Conservation (phyloP, 1,284 basidiomycete genomes). For the Pyrrhoderma noxium region DNA sequence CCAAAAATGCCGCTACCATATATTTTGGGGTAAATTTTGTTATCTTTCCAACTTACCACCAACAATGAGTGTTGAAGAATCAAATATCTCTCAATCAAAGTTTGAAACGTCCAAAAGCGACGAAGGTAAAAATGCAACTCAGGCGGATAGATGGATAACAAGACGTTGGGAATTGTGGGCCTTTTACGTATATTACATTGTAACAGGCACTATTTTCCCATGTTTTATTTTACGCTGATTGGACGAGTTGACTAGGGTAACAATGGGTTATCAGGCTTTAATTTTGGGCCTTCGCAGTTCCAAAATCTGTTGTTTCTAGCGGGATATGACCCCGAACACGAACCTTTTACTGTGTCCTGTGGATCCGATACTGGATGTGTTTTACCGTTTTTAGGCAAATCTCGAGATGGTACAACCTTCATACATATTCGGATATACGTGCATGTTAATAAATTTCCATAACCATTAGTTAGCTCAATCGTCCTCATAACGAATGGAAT, state of each 20-base stretch:
- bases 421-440: background rate
- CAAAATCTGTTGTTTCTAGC: slow-evolving; percentile 69
- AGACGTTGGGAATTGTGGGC: slow-evolving; percentile 56
- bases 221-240: background rate
- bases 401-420: slow-evolving; percentile 43
- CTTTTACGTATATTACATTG: slow-evolving; percentile 65
- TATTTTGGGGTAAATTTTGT: too few relatives aligned
- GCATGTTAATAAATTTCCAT: background rate
- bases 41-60: too few relatives aligned
- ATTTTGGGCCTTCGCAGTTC: slow-evolving; percentile 70
- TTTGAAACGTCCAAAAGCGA: too few relatives aligned
- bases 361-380: slow-evolving; percentile 47
- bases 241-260: slow-evolving; percentile 42
- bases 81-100: too few relatives aligned
- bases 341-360: slow-evolving; percentile 48
- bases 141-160: slow-evolving; percentile 34
- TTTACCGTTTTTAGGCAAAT: slow-evolving; percentile 55
- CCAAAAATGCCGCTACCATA: too few relatives aligned
- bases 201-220: slow-evolving; percentile 22
- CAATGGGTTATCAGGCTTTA: slow-evolving; percentile 66
- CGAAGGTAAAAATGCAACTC: too few relatives aligned
- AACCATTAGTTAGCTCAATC: slow-evolving; percentile 61
- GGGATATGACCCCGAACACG: slow-evolving; percentile 56
- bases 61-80: too few relatives aligned
- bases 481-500: slow-evolving; percentile 72